Evolutionary conservation across 768 basidiomycete species (phyloP), one percentile per base, ranked within the genome.

Genomic region (Suillus sp.): DNA sequence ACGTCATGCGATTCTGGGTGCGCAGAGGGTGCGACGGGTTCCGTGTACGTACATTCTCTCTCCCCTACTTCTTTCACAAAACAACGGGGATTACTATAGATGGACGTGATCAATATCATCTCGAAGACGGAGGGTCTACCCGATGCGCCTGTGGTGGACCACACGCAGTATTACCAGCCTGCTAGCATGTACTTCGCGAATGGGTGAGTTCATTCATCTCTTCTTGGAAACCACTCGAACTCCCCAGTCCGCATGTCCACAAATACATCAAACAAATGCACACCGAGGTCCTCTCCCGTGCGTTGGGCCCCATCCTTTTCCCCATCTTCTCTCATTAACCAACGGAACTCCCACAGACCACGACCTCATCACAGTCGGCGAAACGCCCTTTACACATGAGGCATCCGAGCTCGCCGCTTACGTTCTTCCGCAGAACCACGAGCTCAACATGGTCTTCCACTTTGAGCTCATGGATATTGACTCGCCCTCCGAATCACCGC

Each of bases 1-100:
- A 87, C 38, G 70, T 86, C 53, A 88, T 92, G 88, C 74, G 75
- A 48, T 92, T 89, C 69, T 92, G 90, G 90, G 78, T 91, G n/a
- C 81, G 86, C 60, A 78, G 86, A 56, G 90, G 91, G 1, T 86
- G 87, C 64, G 89, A 91, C 64, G 91, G 90, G 1, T 93, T 92
- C 73, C 78, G 89, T 25, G 86, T 91, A 67, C 61, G 85, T 75
- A 66, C 55, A 48, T 18, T 40, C 18, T 25, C 48, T 40, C 45
- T 56, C 13, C 43, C n/a, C 16, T 59, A 16, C 7, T 50, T 16
- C 13, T 43, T 47, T 10, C 11, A 25, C 48, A 35, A 4, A 59
- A 64, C 60, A 59, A 45, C 42, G 34, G 25, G 25, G 18, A 3
- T 48, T 55, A 42, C 56, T 40, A 34, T 65, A 86, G 87, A 87